Evolutionary conservation across 2,329 filamentous ascomycete species (phyloP).

Genomic region (Pseudogymnoascus sp.): DNA sequence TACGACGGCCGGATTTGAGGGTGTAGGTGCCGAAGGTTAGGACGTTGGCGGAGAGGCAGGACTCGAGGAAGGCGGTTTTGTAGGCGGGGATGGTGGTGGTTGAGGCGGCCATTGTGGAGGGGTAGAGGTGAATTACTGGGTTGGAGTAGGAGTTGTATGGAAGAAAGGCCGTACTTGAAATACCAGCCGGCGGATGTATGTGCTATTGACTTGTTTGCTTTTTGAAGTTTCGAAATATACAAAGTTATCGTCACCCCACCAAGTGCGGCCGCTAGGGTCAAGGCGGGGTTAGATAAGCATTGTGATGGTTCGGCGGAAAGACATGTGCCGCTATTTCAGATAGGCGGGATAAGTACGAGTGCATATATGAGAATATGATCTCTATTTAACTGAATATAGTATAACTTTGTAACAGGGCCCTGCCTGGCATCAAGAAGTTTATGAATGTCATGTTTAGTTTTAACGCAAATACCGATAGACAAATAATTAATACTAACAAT

Average conservation of each 20-base stretch:
- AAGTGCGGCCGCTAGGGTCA: conserved; percentile 1
- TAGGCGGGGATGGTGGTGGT: conserved; percentile 22
- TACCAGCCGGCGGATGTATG: not conserved
- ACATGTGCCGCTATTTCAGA: not conserved
- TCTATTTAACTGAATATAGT: not conserved
- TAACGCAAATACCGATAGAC: not conserved
- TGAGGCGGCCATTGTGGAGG: conserved; percentile 12
- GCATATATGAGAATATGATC: not conserved
- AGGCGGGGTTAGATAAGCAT: conserved; percentile 5
- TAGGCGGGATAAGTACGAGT: not conserved
- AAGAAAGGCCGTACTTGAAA: not conserved
- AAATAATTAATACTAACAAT: not conserved
- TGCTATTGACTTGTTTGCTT: not conserved
- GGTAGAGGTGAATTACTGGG: not conserved
- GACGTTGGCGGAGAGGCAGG: conserved; percentile 38
- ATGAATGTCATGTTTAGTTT: not conserved
- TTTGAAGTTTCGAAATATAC: not conserved
- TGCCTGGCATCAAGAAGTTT: not conserved
- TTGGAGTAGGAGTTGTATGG: not conserved
- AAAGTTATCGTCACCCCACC: not conserved
- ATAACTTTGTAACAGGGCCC: not conserved
- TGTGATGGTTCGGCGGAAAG: not conserved
- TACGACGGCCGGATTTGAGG: conserved; percentile 53
- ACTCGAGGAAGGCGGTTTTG: conserved; percentile 40
- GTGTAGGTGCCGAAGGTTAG: conserved; percentile 49